A percentile compares a stretch with the other conserved stretches of the same genome.
These are phyloP conservation scores for Phlyctochytrium planicorne DNA, from an alignment of 192 early-diverging fungal species.

Conservation along the genomic window DNA sequence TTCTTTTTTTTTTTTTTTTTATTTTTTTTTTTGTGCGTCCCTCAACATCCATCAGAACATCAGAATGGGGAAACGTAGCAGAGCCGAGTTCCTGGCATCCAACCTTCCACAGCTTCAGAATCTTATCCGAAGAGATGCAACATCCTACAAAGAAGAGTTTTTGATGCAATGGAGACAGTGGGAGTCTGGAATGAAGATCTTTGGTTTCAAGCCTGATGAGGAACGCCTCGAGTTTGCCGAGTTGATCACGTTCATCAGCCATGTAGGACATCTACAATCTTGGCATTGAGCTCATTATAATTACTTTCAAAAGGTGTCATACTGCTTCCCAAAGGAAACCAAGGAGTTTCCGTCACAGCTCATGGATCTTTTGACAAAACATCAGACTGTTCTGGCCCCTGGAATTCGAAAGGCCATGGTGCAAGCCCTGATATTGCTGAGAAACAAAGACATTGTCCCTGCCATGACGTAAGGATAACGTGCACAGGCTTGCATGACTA, in stretches of 20 bases:
- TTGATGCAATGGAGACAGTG: constrained; percentile 90
- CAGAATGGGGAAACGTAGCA: constrained; percentile 18
- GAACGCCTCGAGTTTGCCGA: constrained; percentile 78
- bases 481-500: not conserved
- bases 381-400: constrained; percentile 78
- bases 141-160: constrained; percentile 93
- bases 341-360: constrained; percentile 79
- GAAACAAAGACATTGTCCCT: constrained; percentile 75
- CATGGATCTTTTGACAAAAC: constrained; percentile 76
- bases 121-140: constrained; percentile 92
- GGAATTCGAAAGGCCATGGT: constrained; percentile 86
- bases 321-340: constrained; percentile 85
- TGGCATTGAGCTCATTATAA: not conserved
- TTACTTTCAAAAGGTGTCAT: constrained; percentile 53
- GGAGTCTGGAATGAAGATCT: constrained; percentile 82
- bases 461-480: constrained; percentile 38
- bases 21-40: too few relatives aligned
- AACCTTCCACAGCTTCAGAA: constrained; percentile 99
- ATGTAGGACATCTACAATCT: constrained; percentile 37
- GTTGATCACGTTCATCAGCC: constrained; percentile 87
- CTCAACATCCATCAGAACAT: too few relatives aligned
- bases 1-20: too few relatives aligned
- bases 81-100: constrained; percentile 34
- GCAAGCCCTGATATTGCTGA: constrained; percentile 83
- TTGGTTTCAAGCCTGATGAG: constrained; percentile 76